These are phyloP conservation scores for Colletotrichum incanum DNA, from an alignment of 2,329 filamentous ascomycete species.

Conservation along the genomic window DNA sequence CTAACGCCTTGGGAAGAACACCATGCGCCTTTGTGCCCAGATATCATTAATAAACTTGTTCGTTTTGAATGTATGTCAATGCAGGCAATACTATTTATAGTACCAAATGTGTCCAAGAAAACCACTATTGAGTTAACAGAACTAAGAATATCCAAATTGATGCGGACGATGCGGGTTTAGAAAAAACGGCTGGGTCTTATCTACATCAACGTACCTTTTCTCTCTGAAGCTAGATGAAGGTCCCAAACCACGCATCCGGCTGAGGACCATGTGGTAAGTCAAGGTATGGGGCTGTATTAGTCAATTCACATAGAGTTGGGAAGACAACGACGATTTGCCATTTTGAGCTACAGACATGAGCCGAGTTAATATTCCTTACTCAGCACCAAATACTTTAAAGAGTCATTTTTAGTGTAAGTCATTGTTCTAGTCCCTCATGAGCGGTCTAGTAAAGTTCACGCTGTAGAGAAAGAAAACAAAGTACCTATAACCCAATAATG, in stretches of 20 bases:
- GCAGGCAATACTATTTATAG: background rate
- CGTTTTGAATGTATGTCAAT: background rate
- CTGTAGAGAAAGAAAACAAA: too few relatives aligned
- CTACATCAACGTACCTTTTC: background rate
- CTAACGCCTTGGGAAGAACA: background rate
- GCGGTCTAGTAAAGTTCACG: too few relatives aligned
- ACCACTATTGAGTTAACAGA: too few relatives aligned
- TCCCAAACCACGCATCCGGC: too few relatives aligned
- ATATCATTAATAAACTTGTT: background rate
- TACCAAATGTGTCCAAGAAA: background rate
- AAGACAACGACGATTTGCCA: background rate
- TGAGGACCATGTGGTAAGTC: background rate
- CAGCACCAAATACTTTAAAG: background rate
- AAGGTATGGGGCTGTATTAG: too few relatives aligned
- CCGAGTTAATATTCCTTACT: background rate
- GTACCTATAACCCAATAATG: too few relatives aligned
- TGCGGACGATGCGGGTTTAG: background rate
- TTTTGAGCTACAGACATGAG: background rate
- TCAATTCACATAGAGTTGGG: background rate
- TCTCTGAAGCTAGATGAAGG: too few relatives aligned
- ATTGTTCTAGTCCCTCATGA: too few relatives aligned
- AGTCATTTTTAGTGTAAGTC: too few relatives aligned
- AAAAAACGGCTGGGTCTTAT: background rate
- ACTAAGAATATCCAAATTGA: background rate
- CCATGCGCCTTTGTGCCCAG: background rate